These are phyloP conservation scores for Thelephora aurantiotincta DNA, from an alignment of 768 basidiomycete species.

Conservation along the genomic window DNA sequence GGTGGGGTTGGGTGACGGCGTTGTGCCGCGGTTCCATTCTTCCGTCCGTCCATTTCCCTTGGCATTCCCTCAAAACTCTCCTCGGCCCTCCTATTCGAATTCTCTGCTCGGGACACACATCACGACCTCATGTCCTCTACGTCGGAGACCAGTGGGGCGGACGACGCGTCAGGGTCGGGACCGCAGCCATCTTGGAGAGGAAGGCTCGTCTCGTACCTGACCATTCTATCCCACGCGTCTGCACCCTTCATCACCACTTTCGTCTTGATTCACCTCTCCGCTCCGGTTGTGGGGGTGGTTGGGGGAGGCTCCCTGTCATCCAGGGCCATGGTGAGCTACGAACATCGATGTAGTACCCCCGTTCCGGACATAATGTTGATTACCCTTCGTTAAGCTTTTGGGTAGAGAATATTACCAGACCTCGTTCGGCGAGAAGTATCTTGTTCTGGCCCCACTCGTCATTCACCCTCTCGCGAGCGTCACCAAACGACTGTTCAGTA, in stretches of 20 bases:
- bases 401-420: constrained; percentile 84
- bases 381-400: constrained; percentile 35
- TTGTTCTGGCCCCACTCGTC: constrained; percentile 53
- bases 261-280: constrained; percentile 63
- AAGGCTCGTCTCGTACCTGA: constrained; percentile 22
- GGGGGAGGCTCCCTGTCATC: constrained; percentile 60
- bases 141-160: too few species aligned
- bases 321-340: constrained; percentile 49
- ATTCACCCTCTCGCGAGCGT: constrained; percentile 46
- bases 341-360: too few species aligned
- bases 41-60: too few species aligned
- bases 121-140: too few species aligned
- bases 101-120: too few species aligned
- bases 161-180: too few species aligned
- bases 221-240: constrained; percentile 47
- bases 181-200: too few species aligned
- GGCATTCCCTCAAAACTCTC: too few species aligned
- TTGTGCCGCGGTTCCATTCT: too few species aligned
- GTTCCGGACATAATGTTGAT: background rate
- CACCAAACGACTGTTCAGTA: constrained; percentile 40
- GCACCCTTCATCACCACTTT: constrained; percentile 71
- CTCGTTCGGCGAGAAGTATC: constrained; percentile 45
- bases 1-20: too few species aligned
- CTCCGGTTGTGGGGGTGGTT: constrained; percentile 56
- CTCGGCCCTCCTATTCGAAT: too few species aligned